These are phyloP conservation scores for Yarrowia osloensis DNA, from an alignment of 805 yeast species.

Conservation along the genomic window DNA sequence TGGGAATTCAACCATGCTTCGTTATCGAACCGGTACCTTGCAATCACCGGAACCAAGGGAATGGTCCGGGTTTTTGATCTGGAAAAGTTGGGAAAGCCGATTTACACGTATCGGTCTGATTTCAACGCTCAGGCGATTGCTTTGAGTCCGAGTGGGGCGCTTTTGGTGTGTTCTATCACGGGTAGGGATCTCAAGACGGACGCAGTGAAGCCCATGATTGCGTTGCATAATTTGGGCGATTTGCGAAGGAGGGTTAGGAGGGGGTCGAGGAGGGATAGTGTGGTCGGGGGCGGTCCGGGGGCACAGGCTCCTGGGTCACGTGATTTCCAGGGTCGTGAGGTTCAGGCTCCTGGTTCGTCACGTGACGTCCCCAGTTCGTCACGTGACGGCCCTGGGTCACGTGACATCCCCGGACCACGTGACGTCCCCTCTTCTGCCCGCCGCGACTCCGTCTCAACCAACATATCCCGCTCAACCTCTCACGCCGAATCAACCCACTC, in stretches of 20 bases:
- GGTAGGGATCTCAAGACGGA: slow-evolving; percentile 75
- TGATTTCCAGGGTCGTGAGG: no score
- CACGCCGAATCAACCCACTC: background rate
- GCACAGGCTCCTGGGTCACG: no score
- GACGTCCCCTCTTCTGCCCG: background rate
- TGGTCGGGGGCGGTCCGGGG: no score
- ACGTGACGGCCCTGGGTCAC: no score
- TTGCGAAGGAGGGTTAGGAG: background rate
- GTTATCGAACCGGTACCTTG: slow-evolving; percentile 59
- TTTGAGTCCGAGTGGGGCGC: slow-evolving; percentile 61
- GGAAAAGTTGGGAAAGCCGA: slow-evolving; percentile 56
- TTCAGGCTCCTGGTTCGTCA: no score
- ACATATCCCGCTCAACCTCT: background rate
- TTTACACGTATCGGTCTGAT: slow-evolving; percentile 67
- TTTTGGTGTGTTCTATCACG: slow-evolving; percentile 78
- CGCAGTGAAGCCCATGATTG: slow-evolving; percentile 56
- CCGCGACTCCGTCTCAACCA: background rate
- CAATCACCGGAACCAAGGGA: slow-evolving; percentile 74
- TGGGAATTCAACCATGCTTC: slow-evolving; percentile 41
- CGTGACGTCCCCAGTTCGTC: background rate
- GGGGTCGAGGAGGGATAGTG: slow-evolving; percentile 6
- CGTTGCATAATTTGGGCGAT: slow-evolving; percentile 50
- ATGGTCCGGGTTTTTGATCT: slow-evolving; percentile 66
- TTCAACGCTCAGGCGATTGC: slow-evolving; percentile 81
- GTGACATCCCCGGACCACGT: no score